Conservation (phyloP, 2,329 filamentous ascomycete species). For the Cytospora piceae region DNA sequence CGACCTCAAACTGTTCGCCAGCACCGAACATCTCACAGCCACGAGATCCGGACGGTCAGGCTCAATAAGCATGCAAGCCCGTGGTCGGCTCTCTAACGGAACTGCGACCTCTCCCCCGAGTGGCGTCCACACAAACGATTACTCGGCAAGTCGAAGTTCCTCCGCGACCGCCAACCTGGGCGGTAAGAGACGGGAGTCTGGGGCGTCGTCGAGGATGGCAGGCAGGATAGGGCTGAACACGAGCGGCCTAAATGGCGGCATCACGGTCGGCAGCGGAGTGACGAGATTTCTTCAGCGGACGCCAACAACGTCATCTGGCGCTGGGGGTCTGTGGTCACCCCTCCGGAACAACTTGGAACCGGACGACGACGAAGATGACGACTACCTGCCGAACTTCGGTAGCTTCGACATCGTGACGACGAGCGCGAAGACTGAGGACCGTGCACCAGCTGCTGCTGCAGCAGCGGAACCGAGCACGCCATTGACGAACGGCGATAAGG, state of each 20-base stretch:
- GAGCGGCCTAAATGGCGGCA: constrained; percentile 39
- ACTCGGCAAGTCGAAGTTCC: constrained; percentile 46
- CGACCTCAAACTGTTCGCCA: constrained; percentile 75
- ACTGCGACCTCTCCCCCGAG: constrained; percentile 39
- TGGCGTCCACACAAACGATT: constrained; percentile 27
- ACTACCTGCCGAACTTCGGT: constrained; percentile 58
- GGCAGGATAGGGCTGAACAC: constrained; percentile 25
- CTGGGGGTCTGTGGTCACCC: constrained; percentile 50
- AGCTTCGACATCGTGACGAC: constrained; percentile 33
- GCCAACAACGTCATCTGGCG: background rate
- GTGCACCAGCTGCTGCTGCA: background rate
- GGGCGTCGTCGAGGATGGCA: constrained; percentile 22
- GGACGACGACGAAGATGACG: constrained; percentile 56
- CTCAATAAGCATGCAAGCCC: constrained; percentile 39
- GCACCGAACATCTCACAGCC: constrained; percentile 71
- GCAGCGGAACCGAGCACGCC: constrained; percentile 23
- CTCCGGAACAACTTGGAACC: constrained; percentile 38
- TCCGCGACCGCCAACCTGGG: constrained; percentile 49
- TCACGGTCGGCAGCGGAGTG: constrained; percentile 47
- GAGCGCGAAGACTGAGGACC: constrained; percentile 23
- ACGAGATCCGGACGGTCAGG: constrained; percentile 26
- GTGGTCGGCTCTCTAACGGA: constrained; percentile 47
- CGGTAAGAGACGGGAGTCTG: constrained; percentile 40
- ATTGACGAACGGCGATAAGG: background rate
- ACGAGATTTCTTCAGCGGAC: constrained; percentile 38